Conservation (phyloP, 768 basidiomycete genomes). For the Coprinellus micaceus region DNA sequence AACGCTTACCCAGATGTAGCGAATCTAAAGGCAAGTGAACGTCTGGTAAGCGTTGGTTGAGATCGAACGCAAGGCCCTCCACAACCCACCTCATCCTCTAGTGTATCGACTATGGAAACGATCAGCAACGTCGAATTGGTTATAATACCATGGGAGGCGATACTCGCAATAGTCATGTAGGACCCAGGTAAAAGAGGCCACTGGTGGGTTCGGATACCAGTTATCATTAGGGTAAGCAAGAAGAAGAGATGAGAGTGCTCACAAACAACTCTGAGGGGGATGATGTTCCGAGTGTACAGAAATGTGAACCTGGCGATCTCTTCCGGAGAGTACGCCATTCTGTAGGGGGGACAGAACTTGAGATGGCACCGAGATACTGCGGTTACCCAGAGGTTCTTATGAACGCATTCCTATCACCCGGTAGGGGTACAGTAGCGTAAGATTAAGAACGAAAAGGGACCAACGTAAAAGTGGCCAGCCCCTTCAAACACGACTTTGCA, state of each 20-base stretch:
- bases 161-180: conserved; percentile 24
- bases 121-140: neutral
- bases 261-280: conserved; percentile 21
- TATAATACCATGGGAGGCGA: neutral
- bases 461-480: no score
- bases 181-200: conserved; percentile 21
- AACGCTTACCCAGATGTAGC: neutral
- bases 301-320: neutral
- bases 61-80: neutral
- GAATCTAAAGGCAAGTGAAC: no score
- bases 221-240: neutral
- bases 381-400: no score
- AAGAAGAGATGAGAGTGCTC: conserved; percentile 5
- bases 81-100: neutral
- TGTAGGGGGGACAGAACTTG: neutral
- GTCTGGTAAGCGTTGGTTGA: no score
- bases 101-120: neutral
- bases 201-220: conserved; percentile 7
- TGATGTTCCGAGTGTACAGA: conserved; percentile 15
- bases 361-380: no score
- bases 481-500: no score
- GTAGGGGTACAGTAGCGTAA: no score
- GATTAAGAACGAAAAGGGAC: no score
- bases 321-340: neutral
- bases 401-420: no score